phyloP scores from a whole-genome alignment of 2,329 filamentous ascomycete genomes.

The Xylariales sp. region DNA sequence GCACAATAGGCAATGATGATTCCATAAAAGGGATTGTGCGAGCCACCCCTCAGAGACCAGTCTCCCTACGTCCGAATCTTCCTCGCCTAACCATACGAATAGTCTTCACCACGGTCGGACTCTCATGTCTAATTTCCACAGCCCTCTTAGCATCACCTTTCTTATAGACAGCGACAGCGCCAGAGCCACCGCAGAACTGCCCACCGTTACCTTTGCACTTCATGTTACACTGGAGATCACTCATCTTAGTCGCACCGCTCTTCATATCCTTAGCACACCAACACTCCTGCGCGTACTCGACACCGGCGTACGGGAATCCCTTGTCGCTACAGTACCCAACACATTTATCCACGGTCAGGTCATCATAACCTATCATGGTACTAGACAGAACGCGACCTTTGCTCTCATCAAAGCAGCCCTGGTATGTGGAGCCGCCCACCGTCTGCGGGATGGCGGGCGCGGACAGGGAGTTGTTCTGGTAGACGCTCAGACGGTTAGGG shows the following conservation, averaged over 20 bases:
- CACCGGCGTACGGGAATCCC: background rate
- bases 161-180: background rate
- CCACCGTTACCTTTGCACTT: background rate
- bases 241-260: background rate
- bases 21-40: too few species aligned
- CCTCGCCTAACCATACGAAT: slow-evolving; percentile 4
- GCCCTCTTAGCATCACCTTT: background rate
- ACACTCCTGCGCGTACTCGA: slow-evolving; percentile 8
- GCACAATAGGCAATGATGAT: too few species aligned
- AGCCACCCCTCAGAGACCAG: too few species aligned
- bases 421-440: background rate
- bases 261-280: slow-evolving; percentile 1
- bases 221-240: background rate
- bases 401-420: slow-evolving; percentile 3
- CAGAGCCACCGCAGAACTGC: background rate
- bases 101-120: slow-evolving; percentile 4
- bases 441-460: background rate
- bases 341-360: background rate
- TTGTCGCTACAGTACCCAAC: background rate
- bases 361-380: background rate
- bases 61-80: background rate
- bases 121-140: background rate
- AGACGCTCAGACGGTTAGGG: background rate
- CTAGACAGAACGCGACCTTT: background rate
- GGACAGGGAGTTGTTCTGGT: background rate